Evolutionary conservation across 768 basidiomycete species (phyloP).

Genomic region (Boletus sensibilis): DNA sequence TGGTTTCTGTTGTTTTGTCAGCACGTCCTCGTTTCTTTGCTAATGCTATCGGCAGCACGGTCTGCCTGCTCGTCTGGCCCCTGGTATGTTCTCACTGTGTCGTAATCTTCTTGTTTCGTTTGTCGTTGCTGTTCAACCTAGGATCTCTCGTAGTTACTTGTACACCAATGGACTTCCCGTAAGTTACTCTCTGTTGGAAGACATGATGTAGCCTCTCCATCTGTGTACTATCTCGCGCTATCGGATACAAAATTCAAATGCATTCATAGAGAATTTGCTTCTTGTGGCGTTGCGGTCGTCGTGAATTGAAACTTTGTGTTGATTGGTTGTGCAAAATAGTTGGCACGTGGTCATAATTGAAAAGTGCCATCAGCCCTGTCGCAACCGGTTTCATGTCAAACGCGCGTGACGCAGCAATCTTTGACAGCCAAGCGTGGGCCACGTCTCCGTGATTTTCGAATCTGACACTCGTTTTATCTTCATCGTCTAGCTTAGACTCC

Average conservation of each 20-base stretch:
- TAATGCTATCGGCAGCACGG: constrained; percentile 31
- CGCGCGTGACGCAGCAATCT: background rate
- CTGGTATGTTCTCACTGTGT: constrained; percentile 21
- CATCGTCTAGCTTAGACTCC: background rate
- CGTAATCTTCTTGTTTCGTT: constrained; percentile 18
- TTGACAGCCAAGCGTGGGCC: background rate
- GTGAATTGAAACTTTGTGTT: constrained; percentile 5
- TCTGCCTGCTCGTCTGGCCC: constrained; percentile 13
- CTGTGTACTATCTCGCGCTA: constrained; percentile 25
- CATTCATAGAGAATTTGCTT: constrained; percentile 17
- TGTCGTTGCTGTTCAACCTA: constrained; percentile 27
- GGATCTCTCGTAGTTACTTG: constrained; percentile 32
- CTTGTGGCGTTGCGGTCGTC: constrained; percentile 5
- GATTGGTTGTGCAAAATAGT: background rate
- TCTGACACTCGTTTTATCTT: background rate
- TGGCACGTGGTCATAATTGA: constrained; percentile 1
- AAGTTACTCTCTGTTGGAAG: constrained; percentile 19
- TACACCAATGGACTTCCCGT: constrained; percentile 33
- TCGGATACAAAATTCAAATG: constrained; percentile 16
- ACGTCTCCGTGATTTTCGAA: background rate
- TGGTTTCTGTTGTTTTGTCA: constrained; percentile 4
- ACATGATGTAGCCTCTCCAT: constrained; percentile 32
- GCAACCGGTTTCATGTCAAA: background rate
- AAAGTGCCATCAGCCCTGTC: constrained; percentile 9
- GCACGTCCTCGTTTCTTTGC: constrained; percentile 16